Conservation (phyloP, 1,139 yeast species). For the Kluyveromyces marxianus region DNA sequence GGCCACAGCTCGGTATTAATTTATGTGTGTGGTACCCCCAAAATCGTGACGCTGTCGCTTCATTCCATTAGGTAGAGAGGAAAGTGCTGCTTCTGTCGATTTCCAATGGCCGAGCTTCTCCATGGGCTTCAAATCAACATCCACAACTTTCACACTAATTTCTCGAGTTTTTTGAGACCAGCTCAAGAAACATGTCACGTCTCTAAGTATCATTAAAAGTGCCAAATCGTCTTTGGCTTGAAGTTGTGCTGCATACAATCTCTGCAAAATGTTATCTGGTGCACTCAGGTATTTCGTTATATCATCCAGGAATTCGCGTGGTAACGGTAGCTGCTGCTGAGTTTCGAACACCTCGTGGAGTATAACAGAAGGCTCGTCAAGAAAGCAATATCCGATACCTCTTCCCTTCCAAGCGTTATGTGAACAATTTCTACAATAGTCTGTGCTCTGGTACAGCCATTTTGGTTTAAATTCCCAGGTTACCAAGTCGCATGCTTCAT, state of each 20-base stretch:
- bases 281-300: conserved; percentile 14
- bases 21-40: neutral
- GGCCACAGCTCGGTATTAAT: conserved; percentile 5
- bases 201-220: conserved; percentile 26
- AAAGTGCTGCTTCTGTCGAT: conserved; percentile 10
- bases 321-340: conserved; percentile 8
- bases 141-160: conserved; percentile 18
- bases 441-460: conserved; percentile 20
- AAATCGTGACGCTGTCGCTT: neutral
- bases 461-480: conserved; percentile 29
- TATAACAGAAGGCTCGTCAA: conserved; percentile 5
- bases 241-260: conserved; percentile 16
- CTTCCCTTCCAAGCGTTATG: conserved; percentile 20
- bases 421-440: conserved; percentile 28
- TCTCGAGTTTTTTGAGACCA: conserved; percentile 14
- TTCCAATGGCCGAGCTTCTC: conserved; percentile 23
- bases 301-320: conserved; percentile 8
- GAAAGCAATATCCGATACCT: conserved; percentile 20
- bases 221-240: conserved; percentile 7
- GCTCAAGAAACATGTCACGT: conserved; percentile 25
- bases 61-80: neutral
- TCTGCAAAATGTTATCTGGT: conserved; percentile 15
- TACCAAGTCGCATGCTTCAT: conserved; percentile 3
- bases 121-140: conserved; percentile 25
- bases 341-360: conserved; percentile 7